Base-by-base conservation (phyloP, 2,329 filamentous ascomycete genomes). In the Ophiocordyceps robertsii region DNA sequence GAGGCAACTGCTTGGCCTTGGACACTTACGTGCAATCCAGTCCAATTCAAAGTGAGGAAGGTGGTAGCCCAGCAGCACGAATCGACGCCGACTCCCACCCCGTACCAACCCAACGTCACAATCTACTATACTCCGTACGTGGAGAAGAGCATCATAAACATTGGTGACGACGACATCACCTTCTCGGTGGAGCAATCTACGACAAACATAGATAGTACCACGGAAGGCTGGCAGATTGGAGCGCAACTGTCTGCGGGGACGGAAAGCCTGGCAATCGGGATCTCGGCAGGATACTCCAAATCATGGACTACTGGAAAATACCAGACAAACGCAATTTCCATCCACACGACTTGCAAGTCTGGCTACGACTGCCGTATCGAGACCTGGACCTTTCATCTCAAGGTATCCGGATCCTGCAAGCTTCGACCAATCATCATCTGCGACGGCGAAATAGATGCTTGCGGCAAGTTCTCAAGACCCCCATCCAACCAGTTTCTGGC, bases 381-480 rank as follows among this genome's bases (percentile, higher is more conserved):
- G 41, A 42, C 41, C 5, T 42, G 41, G 41, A 42, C 41, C 16
- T 42, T 38, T 36, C 36, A 42, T 29, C 17, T 38, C 14, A 38
- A 32, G 11, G 9, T 42, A 29, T n/a, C 29, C 10, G 41, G 41
- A 6, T 11, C 24, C 30, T 42, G 41, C 41, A 16, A 38, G 37
- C 36, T 24, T 3, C 13, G 19, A 12, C 41, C 41, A 11, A 27
- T 42, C 29, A 38, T 42, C 36, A 14, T 38, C 41, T 42, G 41
- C 21, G 19, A 11, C 17, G 41, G 36, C 16, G 41, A 42, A 29
- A 27, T 29, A 6, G 27, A 42, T 36, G 13, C 40, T 6, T 41
- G 40, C 19, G 16, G 4, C 2, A 3, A 4, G 8, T 11, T 10
- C 8, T 37, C 8, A n/a, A 7, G n/a, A 6, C 21, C n/a, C n/a